phyloP scores from a whole-genome alignment of 352 stramenopile genomes.

The Globisporangium acanthophoron region DNA sequence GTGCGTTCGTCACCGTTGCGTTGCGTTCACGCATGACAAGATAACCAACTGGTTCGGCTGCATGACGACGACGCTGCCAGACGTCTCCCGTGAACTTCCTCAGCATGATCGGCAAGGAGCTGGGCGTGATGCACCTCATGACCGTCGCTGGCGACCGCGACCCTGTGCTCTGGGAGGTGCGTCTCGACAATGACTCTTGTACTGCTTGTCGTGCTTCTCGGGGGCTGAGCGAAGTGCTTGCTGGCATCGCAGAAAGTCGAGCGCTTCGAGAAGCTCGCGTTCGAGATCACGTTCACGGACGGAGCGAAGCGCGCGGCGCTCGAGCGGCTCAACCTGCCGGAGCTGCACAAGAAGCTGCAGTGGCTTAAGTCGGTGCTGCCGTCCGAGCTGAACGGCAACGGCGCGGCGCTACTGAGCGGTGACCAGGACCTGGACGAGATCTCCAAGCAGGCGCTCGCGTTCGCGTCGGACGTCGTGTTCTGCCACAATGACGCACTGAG shows the following conservation, averaged over 20 bases:
- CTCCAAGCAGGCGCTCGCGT: slow-evolving; percentile 67
- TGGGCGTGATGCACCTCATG: slow-evolving; percentile 87
- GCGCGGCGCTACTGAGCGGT: slow-evolving; percentile 38
- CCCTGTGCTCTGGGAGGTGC: slow-evolving; percentile 63
- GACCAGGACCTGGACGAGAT: slow-evolving; percentile 57
- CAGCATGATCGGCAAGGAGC: slow-evolving; percentile 80
- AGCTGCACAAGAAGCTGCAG: slow-evolving; percentile 53
- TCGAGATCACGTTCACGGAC: slow-evolving; percentile 54
- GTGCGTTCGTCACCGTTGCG: slow-evolving; percentile 11
- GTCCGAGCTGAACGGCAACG: slow-evolving; percentile 63
- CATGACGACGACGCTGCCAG: slow-evolving; percentile 11
- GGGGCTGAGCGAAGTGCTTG: not conserved
- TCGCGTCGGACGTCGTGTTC: slow-evolving; percentile 83
- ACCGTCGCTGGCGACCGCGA: slow-evolving; percentile 54
- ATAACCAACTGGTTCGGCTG: not conserved
- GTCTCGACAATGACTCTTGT: not conserved
- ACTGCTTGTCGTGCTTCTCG: not conserved
- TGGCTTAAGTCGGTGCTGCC: slow-evolving; percentile 84
- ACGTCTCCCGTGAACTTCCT: slow-evolving; percentile 75
- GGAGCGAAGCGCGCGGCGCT: slow-evolving; percentile 50
- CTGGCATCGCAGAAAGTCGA: slow-evolving; percentile 47
- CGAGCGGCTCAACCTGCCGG: slow-evolving; percentile 54
- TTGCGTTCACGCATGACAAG: not conserved
- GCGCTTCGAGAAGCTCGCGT: slow-evolving; percentile 72
- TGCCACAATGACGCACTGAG: slow-evolving; percentile 94